Evolutionary conservation across 768 basidiomycete genomes (phyloP).

Genomic region (Lactifluus echinatus): DNA sequence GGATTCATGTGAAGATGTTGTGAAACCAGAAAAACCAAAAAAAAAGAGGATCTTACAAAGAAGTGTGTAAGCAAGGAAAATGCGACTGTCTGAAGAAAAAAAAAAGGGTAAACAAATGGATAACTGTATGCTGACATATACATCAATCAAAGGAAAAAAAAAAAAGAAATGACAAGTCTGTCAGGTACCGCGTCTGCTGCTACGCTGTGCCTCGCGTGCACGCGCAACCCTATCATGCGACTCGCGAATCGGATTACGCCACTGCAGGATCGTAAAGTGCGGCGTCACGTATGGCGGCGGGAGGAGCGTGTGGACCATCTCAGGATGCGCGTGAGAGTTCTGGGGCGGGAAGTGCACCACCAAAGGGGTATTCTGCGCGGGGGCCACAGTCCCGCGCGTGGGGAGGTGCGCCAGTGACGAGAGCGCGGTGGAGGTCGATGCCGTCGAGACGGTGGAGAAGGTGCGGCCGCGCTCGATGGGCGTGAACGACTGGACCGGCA

Average conservation of each 20-base stretch:
- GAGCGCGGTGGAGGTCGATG: conserved; percentile 26
- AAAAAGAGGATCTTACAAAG: background rate
- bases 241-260: conserved; percentile 60
- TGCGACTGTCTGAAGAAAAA: background rate
- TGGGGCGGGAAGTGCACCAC: conserved; percentile 56
- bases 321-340: conserved; percentile 46
- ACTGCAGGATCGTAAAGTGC: conserved; percentile 59
- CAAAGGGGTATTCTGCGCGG: conserved; percentile 33
- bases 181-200: background rate
- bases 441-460: conserved; percentile 23
- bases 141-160: background rate
- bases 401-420: conserved; percentile 34
- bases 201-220: conserved; percentile 27
- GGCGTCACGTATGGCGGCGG: conserved; percentile 64
- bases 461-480: conserved; percentile 5
- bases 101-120: background rate
- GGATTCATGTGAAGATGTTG: background rate
- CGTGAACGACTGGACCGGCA: conserved; percentile 35
- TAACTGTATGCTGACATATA: conserved; percentile 1
- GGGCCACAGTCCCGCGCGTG: conserved; percentile 25
- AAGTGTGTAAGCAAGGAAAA: background rate
- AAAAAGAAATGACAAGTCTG: background rate
- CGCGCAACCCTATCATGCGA: conserved; percentile 57
- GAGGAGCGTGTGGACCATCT: conserved; percentile 59
- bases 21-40: too few relatives aligned